A percentile compares a stretch with the other conserved stretches of the same genome.
Evolutionary conservation across 129 eudicot genomes (phyloP).

Genomic region (Ambrosia artemisiifolia): DNA sequence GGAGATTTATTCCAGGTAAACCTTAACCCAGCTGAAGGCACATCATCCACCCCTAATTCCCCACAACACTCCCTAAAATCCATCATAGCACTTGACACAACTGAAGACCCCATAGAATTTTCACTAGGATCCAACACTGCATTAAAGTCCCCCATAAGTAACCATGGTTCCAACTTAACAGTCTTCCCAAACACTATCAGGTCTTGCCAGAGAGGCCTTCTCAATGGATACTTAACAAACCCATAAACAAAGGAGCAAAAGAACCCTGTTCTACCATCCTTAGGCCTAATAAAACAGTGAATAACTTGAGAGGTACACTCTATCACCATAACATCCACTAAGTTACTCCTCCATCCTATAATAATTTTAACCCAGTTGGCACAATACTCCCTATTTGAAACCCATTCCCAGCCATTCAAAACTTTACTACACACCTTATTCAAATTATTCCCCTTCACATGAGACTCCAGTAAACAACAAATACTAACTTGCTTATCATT

Average conservation of each 20-base stretch:
- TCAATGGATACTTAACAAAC: background rate
- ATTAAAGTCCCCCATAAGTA: background rate
- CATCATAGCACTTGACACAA: background rate
- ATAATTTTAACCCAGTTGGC: fast-evolving
- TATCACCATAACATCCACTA: background rate
- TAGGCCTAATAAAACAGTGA: background rate
- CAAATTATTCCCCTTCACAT: background rate
- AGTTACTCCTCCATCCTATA: background rate
- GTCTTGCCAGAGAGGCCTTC: background rate
- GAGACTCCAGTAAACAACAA: background rate
- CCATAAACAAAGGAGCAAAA: background rate
- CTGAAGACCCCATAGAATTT: background rate
- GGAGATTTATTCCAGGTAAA: background rate
- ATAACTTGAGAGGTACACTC: background rate
- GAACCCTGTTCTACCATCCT: background rate
- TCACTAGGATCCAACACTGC: background rate
- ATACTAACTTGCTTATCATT: background rate
- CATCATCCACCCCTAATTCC: background rate
- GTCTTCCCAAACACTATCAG: background rate
- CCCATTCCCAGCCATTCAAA: background rate
- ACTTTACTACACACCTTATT: background rate
- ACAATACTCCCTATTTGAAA: background rate
- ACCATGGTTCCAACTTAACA: background rate
- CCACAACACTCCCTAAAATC: background rate
- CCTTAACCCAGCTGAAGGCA: background rate